These are phyloP conservation scores for Xerocomellus intermedius DNA, from an alignment of 768 basidiomycete genomes.

Conservation along the genomic window DNA sequence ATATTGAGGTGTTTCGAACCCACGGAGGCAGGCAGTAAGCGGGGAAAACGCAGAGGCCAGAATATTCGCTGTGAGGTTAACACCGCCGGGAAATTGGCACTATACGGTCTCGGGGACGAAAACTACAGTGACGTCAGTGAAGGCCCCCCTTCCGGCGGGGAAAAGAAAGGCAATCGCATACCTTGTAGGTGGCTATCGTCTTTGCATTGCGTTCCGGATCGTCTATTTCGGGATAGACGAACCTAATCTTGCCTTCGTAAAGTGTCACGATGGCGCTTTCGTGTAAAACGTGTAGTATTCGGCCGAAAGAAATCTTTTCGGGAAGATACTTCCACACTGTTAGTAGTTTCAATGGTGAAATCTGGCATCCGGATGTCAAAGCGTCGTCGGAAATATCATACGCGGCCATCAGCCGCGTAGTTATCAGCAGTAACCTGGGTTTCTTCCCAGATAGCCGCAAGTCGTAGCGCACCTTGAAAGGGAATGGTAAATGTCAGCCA, in stretches of 20 bases:
- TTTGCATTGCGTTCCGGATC: slow-evolving; percentile 11
- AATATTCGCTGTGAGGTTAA: slow-evolving; percentile 31
- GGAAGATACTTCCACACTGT: slow-evolving; percentile 22
- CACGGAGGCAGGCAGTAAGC: neutral
- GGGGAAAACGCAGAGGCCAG: slow-evolving; percentile 23
- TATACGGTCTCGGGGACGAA: slow-evolving; percentile 12
- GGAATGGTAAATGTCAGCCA: neutral
- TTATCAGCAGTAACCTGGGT: slow-evolving; percentile 25
- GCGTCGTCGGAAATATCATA: slow-evolving; percentile 26
- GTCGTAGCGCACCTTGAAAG: slow-evolving; percentile 28
- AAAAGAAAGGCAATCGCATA: neutral
- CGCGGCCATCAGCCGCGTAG: slow-evolving; percentile 29
- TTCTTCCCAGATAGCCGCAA: slow-evolving; percentile 26
- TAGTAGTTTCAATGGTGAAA: slow-evolving; percentile 7
- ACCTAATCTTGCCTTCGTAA: slow-evolving; percentile 26
- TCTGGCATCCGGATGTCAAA: slow-evolving; percentile 10
- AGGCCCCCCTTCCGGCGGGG: neutral
- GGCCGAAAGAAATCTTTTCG: slow-evolving; percentile 25
- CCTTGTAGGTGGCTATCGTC: slow-evolving; percentile 18
- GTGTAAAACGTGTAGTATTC: slow-evolving; percentile 28
- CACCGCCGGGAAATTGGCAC: slow-evolving; percentile 19
- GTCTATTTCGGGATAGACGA: slow-evolving; percentile 28
- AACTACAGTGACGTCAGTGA: slow-evolving; percentile 16
- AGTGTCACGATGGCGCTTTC: slow-evolving; percentile 27
- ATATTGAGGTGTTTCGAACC: slow-evolving; percentile 21